Evolutionary conservation across 805 yeast genomes (phyloP).

Genomic region (Metschnikowia hibisci): DNA sequence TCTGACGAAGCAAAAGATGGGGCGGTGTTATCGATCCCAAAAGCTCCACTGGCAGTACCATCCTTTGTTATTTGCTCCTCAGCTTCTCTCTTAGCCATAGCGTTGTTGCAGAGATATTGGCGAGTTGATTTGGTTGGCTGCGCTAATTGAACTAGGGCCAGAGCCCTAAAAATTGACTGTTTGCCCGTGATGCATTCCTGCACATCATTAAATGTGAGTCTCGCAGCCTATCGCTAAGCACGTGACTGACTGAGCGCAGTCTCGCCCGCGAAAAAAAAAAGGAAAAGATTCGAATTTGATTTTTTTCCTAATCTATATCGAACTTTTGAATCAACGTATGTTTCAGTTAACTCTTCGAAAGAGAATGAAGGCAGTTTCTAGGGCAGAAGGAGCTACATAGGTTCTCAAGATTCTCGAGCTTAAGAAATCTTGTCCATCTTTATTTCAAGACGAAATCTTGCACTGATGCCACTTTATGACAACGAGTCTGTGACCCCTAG

Average conservation of each 20-base stretch:
- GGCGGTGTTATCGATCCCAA: conserved; percentile 11
- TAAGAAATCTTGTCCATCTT: background rate
- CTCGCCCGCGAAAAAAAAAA: conserved; percentile 12
- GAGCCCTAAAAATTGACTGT: conserved; percentile 16
- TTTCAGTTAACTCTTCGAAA: conserved; percentile 3
- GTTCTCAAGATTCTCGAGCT: too few species aligned
- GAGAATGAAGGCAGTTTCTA: background rate
- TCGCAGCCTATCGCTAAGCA: conserved; percentile 1
- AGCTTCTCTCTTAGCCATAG: conserved; percentile 68
- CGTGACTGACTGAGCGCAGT: conserved; percentile 9
- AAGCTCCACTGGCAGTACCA: conserved; percentile 28
- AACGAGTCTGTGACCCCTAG: too few species aligned
- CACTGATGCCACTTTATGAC: too few species aligned
- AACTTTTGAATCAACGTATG: conserved; percentile 30
- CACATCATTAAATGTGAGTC: background rate
- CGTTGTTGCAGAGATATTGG: background rate
- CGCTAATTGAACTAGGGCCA: conserved; percentile 10
- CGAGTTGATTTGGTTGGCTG: background rate
- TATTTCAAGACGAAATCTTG: too few species aligned
- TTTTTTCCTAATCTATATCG: conserved; percentile 21
- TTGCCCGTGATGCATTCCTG: background rate
- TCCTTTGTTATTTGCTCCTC: conserved; percentile 61
- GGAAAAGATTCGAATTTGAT: conserved; percentile 6
- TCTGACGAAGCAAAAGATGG: conserved; percentile 48
- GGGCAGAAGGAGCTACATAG: too few species aligned